Base-by-base conservation (phyloP, 2,329 filamentous ascomycete species). In the Alternaria infectoria region DNA sequence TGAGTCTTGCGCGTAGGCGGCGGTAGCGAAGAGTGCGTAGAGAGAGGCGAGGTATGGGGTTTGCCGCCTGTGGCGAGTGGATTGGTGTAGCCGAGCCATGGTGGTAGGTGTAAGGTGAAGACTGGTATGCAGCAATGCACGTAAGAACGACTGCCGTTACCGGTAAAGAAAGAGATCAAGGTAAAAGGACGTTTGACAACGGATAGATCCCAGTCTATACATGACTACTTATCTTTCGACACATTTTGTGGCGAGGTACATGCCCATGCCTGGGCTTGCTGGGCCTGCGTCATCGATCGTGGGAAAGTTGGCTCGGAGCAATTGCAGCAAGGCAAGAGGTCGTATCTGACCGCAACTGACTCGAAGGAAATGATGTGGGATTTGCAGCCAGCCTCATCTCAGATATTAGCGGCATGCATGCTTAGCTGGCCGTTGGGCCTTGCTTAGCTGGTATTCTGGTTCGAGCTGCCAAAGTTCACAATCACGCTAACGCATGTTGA, bases 1-100 rank as follows among this genome's bases (percentile, higher is more conserved):
- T 32, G 82, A 74, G 9, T 84, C 83, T 40, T 71, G 61, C n/a
- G 72, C 69, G n/a, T 59, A 54, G 9, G 65, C 28, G 26, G 50
- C 45, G 11, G 49, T 57, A 25, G 59, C 43, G 11, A 74, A 43
- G 2, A 73, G 47, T 3, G 61, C 52, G 26, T 72, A 36, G 9
- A 59, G 47, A 26, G 59, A 21, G 6, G 54, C 40, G 17, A 44
- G 19, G 19, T 51, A 50, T 21, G 44, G 19, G 54, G 47, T 50
- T 36, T 54, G 66, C 25, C 52, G 28, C 44, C 15, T 49, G 26
- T 64, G 17, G 57, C 44, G 51, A 23, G 28, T 51, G 49, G 50
- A 45, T 40, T 58, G 44, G 36, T 52, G 21, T 51, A 45, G 36
- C 13, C 19, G 57, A 45, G 28, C 15, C 61, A 26, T 61, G 58